Conservation (phyloP, 805 yeast species). For the Wickerhamiella azymoides region DNA sequence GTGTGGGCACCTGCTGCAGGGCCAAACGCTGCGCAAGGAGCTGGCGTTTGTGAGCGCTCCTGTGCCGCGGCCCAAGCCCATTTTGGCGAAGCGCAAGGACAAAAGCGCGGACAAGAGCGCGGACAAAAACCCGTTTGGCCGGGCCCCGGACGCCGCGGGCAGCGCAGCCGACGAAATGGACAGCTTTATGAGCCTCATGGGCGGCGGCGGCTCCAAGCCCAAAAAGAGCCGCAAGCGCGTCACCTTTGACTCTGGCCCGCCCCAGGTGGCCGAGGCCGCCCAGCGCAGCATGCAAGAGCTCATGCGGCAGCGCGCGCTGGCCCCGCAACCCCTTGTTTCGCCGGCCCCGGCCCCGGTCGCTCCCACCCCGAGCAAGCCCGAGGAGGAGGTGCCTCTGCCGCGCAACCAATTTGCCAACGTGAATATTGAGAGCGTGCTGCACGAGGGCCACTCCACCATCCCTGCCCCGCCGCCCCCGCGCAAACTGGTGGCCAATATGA, state of each 20-base stretch:
- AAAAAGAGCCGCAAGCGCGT: constrained; percentile 22
- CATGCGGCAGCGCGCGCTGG: constrained; percentile 19
- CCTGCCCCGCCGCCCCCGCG: constrained; percentile 30
- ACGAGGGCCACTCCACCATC: constrained; percentile 39
- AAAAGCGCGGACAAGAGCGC: no score
- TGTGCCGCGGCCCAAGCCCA: constrained; percentile 69
- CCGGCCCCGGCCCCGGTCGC: constrained; percentile 13
- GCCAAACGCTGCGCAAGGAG: constrained; percentile 33
- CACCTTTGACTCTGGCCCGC: constrained; percentile 26
- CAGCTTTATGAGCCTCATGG: constrained; percentile 70
- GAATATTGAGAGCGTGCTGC: constrained; percentile 62
- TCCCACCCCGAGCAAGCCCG: constrained; percentile 16
- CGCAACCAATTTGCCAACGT: constrained; percentile 64
- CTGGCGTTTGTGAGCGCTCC: constrained; percentile 36
- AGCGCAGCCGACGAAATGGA: constrained; percentile 54
- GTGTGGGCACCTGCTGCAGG: constrained; percentile 51
- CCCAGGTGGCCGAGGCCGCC: constrained; percentile 29
- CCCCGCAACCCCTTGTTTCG: constrained; percentile 14
- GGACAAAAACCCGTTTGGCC: constrained; percentile 19
- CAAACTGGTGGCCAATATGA: constrained; percentile 12
- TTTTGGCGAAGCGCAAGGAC: constrained; percentile 40
- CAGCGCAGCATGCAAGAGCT: constrained; percentile 28
- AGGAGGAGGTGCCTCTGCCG: constrained; percentile 54
- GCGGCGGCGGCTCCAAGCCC: constrained; percentile 34
- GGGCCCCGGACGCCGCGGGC: constrained; percentile 29